These are phyloP conservation scores for Babesia ovis DNA, from an alignment of 169 alveolate species.

Conservation along the genomic window DNA sequence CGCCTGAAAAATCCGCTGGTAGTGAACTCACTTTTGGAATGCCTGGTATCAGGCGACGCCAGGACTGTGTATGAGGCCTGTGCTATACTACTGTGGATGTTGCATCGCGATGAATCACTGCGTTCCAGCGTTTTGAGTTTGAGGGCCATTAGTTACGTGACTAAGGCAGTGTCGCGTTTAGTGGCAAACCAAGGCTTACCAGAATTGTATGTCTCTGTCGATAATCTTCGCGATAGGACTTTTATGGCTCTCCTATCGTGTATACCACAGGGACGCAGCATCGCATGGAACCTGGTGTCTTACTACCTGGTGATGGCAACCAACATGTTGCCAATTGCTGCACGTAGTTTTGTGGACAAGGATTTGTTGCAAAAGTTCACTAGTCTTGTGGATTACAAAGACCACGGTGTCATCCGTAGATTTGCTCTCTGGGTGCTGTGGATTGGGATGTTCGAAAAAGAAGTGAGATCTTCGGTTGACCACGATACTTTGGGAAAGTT, in stretches of 20 bases:
- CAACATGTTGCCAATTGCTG: slow-evolving; percentile 7
- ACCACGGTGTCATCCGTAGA: not conserved
- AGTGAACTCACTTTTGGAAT: slow-evolving; percentile 20
- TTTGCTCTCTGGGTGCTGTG: slow-evolving; percentile 21
- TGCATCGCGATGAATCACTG: slow-evolving; percentile 2
- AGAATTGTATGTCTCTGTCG: not conserved
- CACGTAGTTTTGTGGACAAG: slow-evolving; percentile 9
- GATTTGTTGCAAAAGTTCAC: not conserved
- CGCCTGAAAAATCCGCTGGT: slow-evolving; percentile 25
- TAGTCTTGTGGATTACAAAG: not conserved
- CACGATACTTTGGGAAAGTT: slow-evolving; percentile 3
- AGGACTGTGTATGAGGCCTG: slow-evolving; percentile 27
- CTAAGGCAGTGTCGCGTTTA: slow-evolving; percentile 49
- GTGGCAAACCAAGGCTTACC: not conserved
- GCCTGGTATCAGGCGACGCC: slow-evolving; percentile 14
- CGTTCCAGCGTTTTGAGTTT: slow-evolving; percentile 2
- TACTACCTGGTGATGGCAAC: slow-evolving; percentile 8
- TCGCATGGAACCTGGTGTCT: slow-evolving; percentile 23
- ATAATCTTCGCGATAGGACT: not conserved
- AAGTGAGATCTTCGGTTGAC: not conserved
- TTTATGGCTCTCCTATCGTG: not conserved
- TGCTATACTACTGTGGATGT: slow-evolving; percentile 30
- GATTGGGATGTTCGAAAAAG: slow-evolving; percentile 7
- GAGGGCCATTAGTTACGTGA: slow-evolving; percentile 22
- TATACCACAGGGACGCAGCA: not conserved